Percentiles rank a stretch among this genome's conserved stretches.
Conservation (phyloP, 371 early-diverging fungal genomes). For the Mortierella sp. region DNA sequence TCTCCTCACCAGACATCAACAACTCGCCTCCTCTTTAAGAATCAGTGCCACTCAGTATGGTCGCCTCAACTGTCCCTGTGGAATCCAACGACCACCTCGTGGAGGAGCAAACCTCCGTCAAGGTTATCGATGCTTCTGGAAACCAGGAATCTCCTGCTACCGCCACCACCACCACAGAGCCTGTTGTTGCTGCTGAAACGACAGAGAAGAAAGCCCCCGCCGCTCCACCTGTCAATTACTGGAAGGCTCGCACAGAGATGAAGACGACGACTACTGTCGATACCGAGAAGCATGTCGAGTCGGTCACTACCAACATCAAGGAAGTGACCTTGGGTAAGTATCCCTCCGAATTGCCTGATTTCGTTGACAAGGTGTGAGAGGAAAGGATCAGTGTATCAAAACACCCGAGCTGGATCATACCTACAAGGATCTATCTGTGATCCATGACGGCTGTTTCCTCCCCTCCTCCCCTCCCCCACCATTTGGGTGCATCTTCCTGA, state of each 20-base stretch:
- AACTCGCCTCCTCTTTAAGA: too few relatives aligned
- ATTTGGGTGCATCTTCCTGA: too few relatives aligned
- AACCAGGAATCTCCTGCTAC: neutral
- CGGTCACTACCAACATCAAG: slow-evolving; percentile 49
- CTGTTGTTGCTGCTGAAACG: neutral
- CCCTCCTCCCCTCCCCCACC: too few relatives aligned
- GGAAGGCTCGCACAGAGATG: slow-evolving; percentile 61
- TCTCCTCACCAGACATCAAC: too few relatives aligned
- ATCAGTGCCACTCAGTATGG: slow-evolving; percentile 14
- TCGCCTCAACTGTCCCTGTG: slow-evolving; percentile 27
- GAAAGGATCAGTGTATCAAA: too few relatives aligned
- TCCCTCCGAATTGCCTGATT: too few relatives aligned
- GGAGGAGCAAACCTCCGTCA: slow-evolving; percentile 12
- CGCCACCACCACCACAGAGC: neutral
- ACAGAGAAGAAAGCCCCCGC: slow-evolving; percentile 30
- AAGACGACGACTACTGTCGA: slow-evolving; percentile 36
- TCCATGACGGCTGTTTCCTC: too few relatives aligned
- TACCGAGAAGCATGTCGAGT: slow-evolving; percentile 42
- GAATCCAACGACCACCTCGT: slow-evolving; percentile 26
- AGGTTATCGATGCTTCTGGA: neutral
- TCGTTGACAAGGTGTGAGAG: too few relatives aligned
- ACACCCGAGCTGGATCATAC: too few relatives aligned
- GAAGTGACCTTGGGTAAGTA: slow-evolving; percentile 51
- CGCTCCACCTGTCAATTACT: slow-evolving; percentile 65
- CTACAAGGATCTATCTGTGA: too few relatives aligned